A percentile compares a stretch with the other conserved stretches of the same genome.
Conservation (phyloP, 2,329 filamentous ascomycete species). For the Cercospora berteroae region DNA sequence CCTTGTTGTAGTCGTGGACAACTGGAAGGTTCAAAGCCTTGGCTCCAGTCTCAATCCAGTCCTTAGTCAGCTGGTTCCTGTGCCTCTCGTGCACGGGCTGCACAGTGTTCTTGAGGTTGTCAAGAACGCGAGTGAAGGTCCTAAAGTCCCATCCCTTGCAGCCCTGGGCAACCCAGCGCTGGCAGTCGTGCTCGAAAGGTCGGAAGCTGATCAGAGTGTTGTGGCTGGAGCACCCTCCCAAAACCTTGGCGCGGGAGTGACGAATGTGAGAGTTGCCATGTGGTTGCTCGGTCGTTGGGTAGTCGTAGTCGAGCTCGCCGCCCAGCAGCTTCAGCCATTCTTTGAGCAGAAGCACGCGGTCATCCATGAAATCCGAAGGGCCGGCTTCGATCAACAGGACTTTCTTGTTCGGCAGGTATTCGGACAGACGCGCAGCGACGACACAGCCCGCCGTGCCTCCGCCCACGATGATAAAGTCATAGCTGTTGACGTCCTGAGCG, state of each 20-base stretch:
- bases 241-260: constrained; percentile 87
- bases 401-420: constrained; percentile 79
- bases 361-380: constrained; percentile 84
- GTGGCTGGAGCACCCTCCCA: constrained; percentile 89
- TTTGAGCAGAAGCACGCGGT: constrained; percentile 80
- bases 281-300: constrained; percentile 83
- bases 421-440: constrained; percentile 72
- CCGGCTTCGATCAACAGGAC: constrained; percentile 84
- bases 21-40: constrained; percentile 76
- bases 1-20: constrained; percentile 80
- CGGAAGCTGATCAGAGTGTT: constrained; percentile 93
- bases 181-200: constrained; percentile 83
- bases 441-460: constrained; percentile 86
- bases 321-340: constrained; percentile 84
- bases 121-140: constrained; percentile 75
- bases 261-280: constrained; percentile 89
- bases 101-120: constrained; percentile 84
- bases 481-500: constrained; percentile 62
- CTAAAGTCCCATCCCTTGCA: constrained; percentile 85
- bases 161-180: constrained; percentile 78
- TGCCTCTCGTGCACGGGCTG: constrained; percentile 83
- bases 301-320: constrained; percentile 87
- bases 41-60: constrained; percentile 82
- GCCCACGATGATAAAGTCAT: constrained; percentile 82
- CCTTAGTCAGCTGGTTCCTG: constrained; percentile 85